phyloP scores from a whole-genome alignment of 2,329 filamentous ascomycete genomes.

The Fusarium xyrophilum region DNA sequence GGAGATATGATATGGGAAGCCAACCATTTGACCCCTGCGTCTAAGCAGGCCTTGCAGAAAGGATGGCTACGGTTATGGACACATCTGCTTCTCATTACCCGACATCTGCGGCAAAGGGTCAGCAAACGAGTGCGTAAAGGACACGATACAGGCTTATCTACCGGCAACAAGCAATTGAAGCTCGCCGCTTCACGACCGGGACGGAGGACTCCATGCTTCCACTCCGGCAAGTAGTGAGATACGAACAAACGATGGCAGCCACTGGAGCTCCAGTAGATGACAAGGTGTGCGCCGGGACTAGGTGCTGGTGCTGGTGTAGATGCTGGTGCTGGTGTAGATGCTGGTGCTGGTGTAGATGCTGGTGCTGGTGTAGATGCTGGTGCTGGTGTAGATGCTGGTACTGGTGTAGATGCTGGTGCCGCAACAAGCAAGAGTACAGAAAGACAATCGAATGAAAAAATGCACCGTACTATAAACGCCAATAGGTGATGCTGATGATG shows the following conservation, averaged over 20 bases:
- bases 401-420: neutral
- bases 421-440: neutral
- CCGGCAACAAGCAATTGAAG: conserved; percentile 62
- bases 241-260: neutral
- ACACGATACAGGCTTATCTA: conserved; percentile 40
- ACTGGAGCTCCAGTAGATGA: neutral
- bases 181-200: conserved; percentile 54
- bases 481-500: neutral
- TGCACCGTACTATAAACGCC: conserved; percentile 1
- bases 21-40: conserved; percentile 62
- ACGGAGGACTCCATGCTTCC: conserved; percentile 14
- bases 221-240: conserved; percentile 9
- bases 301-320: neutral
- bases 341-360: neutral
- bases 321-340: neutral
- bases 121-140: neutral
- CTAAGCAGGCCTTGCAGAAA: conserved; percentile 60
- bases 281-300: neutral
- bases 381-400: too few relatives aligned
- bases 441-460: neutral
- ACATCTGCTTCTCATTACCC: conserved; percentile 64
- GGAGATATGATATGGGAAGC: conserved; percentile 15
- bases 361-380: neutral
- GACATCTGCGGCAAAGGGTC: conserved; percentile 52
- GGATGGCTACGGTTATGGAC: conserved; percentile 56